Conservation (phyloP, 2,329 filamentous ascomycete genomes). For the Herpotrichia juniperi region DNA sequence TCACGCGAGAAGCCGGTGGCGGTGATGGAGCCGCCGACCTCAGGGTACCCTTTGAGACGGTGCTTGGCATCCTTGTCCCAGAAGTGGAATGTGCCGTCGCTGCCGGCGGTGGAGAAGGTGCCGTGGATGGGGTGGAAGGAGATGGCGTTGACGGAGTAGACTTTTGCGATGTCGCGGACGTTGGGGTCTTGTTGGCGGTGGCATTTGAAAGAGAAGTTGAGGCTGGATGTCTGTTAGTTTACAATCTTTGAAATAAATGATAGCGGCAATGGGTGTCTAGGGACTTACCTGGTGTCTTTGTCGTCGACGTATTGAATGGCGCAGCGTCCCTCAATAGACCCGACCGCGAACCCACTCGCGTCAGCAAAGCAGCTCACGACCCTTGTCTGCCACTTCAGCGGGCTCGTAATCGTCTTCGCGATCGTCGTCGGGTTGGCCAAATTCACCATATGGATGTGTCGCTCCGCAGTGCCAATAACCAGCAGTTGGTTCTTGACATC, state of each 20-base stretch:
- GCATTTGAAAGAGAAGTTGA: slow-evolving; percentile 99
- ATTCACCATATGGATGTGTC: slow-evolving; percentile 95
- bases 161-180: slow-evolving; percentile 74
- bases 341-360: slow-evolving; percentile 89
- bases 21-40: slow-evolving; percentile 77
- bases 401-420: slow-evolving; percentile 96
- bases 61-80: slow-evolving; percentile 74
- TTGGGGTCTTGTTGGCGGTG: slow-evolving; percentile 79
- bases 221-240: slow-evolving; percentile 45
- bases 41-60: slow-evolving; percentile 68
- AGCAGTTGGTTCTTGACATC: slow-evolving; percentile 87
- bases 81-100: slow-evolving; percentile 95
- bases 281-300: slow-evolving; percentile 72
- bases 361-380: slow-evolving; percentile 95
- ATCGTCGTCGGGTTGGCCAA: slow-evolving; percentile 86
- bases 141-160: slow-evolving; percentile 95
- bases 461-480: slow-evolving; percentile 90
- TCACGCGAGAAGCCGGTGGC: slow-evolving; percentile 89
- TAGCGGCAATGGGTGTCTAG: no score
- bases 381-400: slow-evolving; percentile 96
- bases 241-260: not conserved
- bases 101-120: slow-evolving; percentile 97
- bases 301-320: slow-evolving; percentile 99
- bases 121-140: slow-evolving; percentile 96
- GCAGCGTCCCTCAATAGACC: slow-evolving; percentile 94